phyloP scores from a whole-genome alignment of 2,329 filamentous ascomycete genomes.

The Didymella segeticola region DNA sequence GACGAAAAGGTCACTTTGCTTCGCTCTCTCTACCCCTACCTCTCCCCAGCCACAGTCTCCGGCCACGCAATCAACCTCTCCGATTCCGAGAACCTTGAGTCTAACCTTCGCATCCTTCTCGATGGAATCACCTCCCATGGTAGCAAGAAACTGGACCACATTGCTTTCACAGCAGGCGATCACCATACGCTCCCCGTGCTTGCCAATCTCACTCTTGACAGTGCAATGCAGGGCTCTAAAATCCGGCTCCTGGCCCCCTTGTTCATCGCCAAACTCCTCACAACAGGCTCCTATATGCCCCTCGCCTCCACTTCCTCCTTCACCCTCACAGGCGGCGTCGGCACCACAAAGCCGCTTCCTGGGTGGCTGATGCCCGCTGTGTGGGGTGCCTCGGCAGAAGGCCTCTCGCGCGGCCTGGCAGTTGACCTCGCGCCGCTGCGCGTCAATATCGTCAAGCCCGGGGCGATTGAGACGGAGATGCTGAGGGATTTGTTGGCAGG shows the following conservation, averaged over 20 bases:
- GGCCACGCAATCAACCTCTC: conserved; percentile 37
- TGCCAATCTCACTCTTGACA: conserved; percentile 31
- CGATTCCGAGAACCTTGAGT: conserved; percentile 34
- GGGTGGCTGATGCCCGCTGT: conserved; percentile 42
- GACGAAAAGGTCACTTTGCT: conserved; percentile 57
- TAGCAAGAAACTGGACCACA: conserved; percentile 40
- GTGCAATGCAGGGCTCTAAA: conserved; percentile 25
- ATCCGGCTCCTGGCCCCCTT: conserved; percentile 46
- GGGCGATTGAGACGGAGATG: conserved; percentile 52
- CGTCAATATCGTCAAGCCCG: conserved; percentile 52
- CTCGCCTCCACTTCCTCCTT: conserved; percentile 44
- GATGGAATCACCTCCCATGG: conserved; percentile 33
- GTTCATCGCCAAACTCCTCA: conserved; percentile 51
- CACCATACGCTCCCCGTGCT: conserved; percentile 24
- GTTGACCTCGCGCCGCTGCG: conserved; percentile 52
- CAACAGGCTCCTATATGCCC: conserved; percentile 33
- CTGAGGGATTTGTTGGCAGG: conserved; percentile 33
- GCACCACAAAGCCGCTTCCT: conserved; percentile 40
- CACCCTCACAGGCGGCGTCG: conserved; percentile 51
- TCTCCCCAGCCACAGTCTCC: conserved; percentile 19
- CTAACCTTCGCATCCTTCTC: conserved; percentile 32
- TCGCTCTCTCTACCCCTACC: conserved; percentile 47
- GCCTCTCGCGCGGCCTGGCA: conserved; percentile 47
- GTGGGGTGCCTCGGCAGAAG: conserved; percentile 35
- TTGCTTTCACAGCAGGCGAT: conserved; percentile 41